These are phyloP conservation scores for Aureobasidium sp. DNA, from an alignment of 2,329 filamentous ascomycete species.

Conservation along the genomic window DNA sequence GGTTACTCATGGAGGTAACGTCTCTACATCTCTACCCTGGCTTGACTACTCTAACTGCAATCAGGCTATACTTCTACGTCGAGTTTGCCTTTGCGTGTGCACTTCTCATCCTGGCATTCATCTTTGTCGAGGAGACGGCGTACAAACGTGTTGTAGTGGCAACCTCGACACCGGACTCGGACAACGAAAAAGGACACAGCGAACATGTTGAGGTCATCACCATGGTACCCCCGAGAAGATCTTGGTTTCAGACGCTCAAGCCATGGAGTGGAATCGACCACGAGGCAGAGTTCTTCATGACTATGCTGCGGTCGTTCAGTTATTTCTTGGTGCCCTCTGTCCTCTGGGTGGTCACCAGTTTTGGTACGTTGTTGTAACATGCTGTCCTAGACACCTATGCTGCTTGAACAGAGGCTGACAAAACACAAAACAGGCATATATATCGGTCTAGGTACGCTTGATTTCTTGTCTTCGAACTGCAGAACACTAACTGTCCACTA, in stretches of 20 bases:
- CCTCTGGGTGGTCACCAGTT: conserved; percentile 32
- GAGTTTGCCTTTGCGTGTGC: conserved; percentile 47
- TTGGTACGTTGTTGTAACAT: conserved; percentile 19
- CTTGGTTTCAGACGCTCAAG: conserved; percentile 27
- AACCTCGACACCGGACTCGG: neutral
- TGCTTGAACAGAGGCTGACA: no score
- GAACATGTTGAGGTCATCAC: conserved; percentile 24
- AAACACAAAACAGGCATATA: conserved; percentile 22
- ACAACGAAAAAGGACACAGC: conserved; percentile 19
- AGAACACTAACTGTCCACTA: no score
- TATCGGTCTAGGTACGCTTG: conserved; percentile 32
- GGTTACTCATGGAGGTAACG: conserved; percentile 48
- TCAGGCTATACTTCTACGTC: conserved; percentile 52
- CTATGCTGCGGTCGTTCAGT: conserved; percentile 28
- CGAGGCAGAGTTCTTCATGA: conserved; percentile 31
- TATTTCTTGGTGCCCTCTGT: conserved; percentile 34
- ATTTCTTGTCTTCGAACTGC: no score
- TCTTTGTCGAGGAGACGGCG: conserved; percentile 55
- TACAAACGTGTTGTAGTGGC: conserved; percentile 33
- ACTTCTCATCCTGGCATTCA: conserved; percentile 42
- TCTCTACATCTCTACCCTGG: neutral
- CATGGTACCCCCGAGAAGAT: conserved; percentile 24
- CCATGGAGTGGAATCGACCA: conserved; percentile 29
- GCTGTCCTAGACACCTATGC: no score
- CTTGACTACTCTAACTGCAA: neutral